Base-by-base conservation (phyloP, 1,284 basidiomycete species). In the Neonothopanus nambi region DNA sequence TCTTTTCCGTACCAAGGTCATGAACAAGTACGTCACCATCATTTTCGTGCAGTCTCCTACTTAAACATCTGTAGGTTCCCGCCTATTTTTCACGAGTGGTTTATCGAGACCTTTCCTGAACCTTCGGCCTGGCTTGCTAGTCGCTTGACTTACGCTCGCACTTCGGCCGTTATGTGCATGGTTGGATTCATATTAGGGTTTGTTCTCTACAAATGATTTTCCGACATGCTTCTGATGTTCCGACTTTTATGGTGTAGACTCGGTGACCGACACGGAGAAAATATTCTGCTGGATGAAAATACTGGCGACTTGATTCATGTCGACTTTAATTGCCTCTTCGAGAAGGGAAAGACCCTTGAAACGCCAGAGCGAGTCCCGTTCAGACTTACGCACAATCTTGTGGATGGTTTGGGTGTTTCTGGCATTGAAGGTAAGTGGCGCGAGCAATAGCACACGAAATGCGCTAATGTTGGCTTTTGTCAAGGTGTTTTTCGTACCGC, bases 81-180 rank as follows among this genome's bases (percentile, higher is more conserved):
- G 0, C 89, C 94, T 0, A 86, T 98, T 3, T 95, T 99, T 68
- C 93, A 98, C 64, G 93, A 98, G 61, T 99, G 97, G 96, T 99
- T 99, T 70, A 73, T 98, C 41, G 89, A 93, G 63, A 95, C 91
- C 0, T 99, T 98, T 74, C 95, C 97, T 0, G 97, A 99, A 65
- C 96, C 97, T 0, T 88, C 91, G 0, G 90, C 92, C 0, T 99
- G 97, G 97, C 79, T 99, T 26, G 84, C 89, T 2, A 92, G 91
- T 65, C 85, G 97, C 23, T 74, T 93, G 56, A 81, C 87, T 2
- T 99, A 96, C 66, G 88, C 85, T 13, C 81, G 96, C 40, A 98
- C 97, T 0, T 82, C 90, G 0, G 97, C 97, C 0, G 97, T 99
- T 46, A 99, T 98, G 91, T 97, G 93, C 3, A 99, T 99, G 90